A percentile compares a stretch with the other conserved stretches of the same genome.
Evolutionary conservation across 1,139 yeast genomes (phyloP).

Genomic region (Candida sp.): DNA sequence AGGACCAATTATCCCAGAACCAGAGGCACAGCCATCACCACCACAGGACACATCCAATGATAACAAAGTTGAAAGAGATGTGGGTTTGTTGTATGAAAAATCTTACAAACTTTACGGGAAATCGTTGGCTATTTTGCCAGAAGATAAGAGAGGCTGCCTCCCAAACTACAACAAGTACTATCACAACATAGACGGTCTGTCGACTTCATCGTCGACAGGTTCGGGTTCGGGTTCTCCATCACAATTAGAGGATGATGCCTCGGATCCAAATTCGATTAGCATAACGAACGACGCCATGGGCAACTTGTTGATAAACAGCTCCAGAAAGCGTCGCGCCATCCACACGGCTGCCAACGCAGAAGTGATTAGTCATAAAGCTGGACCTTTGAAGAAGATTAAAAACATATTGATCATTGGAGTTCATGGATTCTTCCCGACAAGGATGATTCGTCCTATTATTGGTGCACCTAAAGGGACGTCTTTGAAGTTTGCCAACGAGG

Average conservation of each 20-base stretch:
- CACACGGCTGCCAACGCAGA: conserved; percentile 21
- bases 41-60: conserved; percentile 11
- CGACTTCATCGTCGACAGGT: neutral
- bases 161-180: conserved; percentile 45
- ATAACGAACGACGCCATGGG: conserved; percentile 51
- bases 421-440: conserved; percentile 94
- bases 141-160: conserved; percentile 44
- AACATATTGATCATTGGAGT: conserved; percentile 86
- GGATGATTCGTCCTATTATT: conserved; percentile 79
- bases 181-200: conserved; percentile 7
- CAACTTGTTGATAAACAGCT: conserved; percentile 39
- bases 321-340: conserved; percentile 9
- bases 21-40: conserved; percentile 11
- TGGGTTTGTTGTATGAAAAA: conserved; percentile 39
- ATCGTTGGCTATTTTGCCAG: conserved; percentile 41
- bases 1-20: conserved; percentile 24
- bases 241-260: conserved; percentile 30
- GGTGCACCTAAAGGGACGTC: conserved; percentile 97
- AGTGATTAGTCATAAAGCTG: conserved; percentile 33
- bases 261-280: conserved; percentile 39
- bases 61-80: conserved; percentile 37
- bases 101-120: conserved; percentile 47
- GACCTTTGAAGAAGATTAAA: conserved; percentile 38
- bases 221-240: conserved; percentile 17
- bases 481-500: conserved; percentile 82